A percentile compares a stretch with the other conserved stretches of the same genome.
These are phyloP conservation scores for Pythium folliculosum DNA, from an alignment of 352 stramenopile genomes.

Conservation along the genomic window DNA sequence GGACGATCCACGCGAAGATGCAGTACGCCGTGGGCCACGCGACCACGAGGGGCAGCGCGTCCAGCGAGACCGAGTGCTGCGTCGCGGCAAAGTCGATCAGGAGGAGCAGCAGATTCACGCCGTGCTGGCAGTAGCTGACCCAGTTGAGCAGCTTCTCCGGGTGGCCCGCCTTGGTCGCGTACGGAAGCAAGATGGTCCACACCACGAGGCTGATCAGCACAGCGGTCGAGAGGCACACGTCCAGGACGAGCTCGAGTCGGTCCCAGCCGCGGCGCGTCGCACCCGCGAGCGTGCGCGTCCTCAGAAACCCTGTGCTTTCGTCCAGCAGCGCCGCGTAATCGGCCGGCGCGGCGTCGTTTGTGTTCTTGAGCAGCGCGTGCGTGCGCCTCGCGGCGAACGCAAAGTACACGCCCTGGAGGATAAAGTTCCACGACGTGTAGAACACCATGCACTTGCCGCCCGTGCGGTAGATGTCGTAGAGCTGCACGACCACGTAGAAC, in stretches of 20 bases:
- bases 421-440: slow-evolving; percentile 89
- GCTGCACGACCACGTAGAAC: slow-evolving; percentile 62
- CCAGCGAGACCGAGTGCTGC: slow-evolving; percentile 52
- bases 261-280: slow-evolving; percentile 44
- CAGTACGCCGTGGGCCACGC: slow-evolving; percentile 65
- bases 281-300: slow-evolving; percentile 10
- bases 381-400: slow-evolving; percentile 35
- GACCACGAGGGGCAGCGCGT: slow-evolving; percentile 62
- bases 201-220: slow-evolving; percentile 73
- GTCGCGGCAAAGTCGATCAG: slow-evolving; percentile 64
- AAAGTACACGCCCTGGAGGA: slow-evolving; percentile 74
- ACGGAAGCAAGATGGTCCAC: slow-evolving; percentile 77
- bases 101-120: slow-evolving; percentile 66
- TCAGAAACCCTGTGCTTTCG: slow-evolving; percentile 31
- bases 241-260: slow-evolving; percentile 61
- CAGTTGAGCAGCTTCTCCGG: slow-evolving; percentile 66
- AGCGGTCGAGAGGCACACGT: slow-evolving; percentile 65
- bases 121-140: slow-evolving; percentile 84
- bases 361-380: slow-evolving; percentile 28
- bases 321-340: slow-evolving; percentile 49
- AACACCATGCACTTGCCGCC: slow-evolving; percentile 54
- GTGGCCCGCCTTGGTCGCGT: slow-evolving; percentile 46
- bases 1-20: slow-evolving; percentile 77
- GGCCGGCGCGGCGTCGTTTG: slow-evolving; percentile 13
- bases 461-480: slow-evolving; percentile 64